Percentiles rank a stretch among this genome's conserved stretches.
Conservation (phyloP, 345 rosid species). For the Passiflora organensis region DNA sequence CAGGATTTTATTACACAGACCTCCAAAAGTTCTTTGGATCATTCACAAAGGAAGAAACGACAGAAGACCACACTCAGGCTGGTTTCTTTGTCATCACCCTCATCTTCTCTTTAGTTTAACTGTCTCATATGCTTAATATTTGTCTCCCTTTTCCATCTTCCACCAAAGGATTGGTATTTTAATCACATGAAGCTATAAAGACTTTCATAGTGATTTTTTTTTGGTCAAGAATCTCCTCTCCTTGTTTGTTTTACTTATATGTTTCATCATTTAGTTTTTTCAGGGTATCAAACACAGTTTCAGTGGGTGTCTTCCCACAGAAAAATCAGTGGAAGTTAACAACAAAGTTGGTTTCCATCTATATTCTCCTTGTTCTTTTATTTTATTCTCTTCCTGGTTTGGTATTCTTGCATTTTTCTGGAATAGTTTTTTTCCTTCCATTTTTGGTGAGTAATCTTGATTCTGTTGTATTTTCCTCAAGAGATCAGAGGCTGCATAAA, state of each 20-base stretch:
- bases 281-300: constrained; percentile 24
- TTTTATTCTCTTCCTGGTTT: constrained; percentile 1
- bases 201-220: background rate
- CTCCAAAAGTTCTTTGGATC: constrained; percentile 29
- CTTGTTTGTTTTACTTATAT: background rate
- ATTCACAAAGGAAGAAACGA: constrained; percentile 34
- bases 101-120: background rate
- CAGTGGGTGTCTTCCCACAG: constrained; percentile 25
- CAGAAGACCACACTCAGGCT: constrained; percentile 40
- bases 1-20: constrained; percentile 35
- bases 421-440: constrained; percentile 2
- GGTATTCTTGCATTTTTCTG: background rate
- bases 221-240: background rate
- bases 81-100: constrained; percentile 22
- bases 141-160: background rate
- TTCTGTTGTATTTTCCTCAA: constrained; percentile 12
- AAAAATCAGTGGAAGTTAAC: constrained; percentile 17
- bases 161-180: background rate
- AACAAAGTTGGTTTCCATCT: constrained; percentile 30
- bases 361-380: constrained; percentile 7
- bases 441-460: background rate
- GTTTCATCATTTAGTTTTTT: constrained; percentile 1
- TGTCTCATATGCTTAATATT: background rate
- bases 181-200: background rate
- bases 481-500: constrained; percentile 29